Percentiles rank a stretch among this genome's conserved stretches.
Conservation (phyloP, 2,329 filamentous ascomycete species). For the Alternaria angustiovoidea region DNA sequence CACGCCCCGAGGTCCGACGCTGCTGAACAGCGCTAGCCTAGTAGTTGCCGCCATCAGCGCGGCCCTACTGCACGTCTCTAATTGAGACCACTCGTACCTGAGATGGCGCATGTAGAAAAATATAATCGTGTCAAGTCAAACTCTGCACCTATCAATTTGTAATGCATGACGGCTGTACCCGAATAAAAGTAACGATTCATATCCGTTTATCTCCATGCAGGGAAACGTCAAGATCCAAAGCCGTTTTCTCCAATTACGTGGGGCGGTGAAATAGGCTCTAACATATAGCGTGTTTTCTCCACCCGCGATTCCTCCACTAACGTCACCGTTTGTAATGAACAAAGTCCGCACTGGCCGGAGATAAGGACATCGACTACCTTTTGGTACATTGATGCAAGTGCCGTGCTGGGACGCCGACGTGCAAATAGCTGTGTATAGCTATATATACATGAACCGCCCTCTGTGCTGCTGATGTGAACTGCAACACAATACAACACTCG, state of each 20-base stretch:
- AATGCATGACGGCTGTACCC: slow-evolving; percentile 7
- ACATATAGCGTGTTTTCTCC: neutral
- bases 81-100: neutral
- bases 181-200: neutral
- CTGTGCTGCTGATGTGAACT: neutral
- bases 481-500: neutral
- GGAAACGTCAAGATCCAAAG: neutral
- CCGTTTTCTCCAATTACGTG: neutral
- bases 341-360: neutral
- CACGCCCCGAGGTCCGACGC: neutral
- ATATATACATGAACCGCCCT: neutral
- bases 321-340: neutral
- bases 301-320: neutral
- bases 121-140: neutral
- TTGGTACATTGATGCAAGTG: neutral
- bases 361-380: neutral
- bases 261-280: too few relatives aligned
- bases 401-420: neutral
- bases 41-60: neutral
- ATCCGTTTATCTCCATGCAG: slow-evolving; percentile 4
- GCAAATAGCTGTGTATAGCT: neutral
- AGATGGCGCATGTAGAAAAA: neutral
- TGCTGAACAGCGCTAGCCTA: neutral
- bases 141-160: neutral
- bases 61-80: neutral